Base-by-base conservation (phyloP, 1,284 basidiomycete species). In the Porphyrellus sp. region DNA sequence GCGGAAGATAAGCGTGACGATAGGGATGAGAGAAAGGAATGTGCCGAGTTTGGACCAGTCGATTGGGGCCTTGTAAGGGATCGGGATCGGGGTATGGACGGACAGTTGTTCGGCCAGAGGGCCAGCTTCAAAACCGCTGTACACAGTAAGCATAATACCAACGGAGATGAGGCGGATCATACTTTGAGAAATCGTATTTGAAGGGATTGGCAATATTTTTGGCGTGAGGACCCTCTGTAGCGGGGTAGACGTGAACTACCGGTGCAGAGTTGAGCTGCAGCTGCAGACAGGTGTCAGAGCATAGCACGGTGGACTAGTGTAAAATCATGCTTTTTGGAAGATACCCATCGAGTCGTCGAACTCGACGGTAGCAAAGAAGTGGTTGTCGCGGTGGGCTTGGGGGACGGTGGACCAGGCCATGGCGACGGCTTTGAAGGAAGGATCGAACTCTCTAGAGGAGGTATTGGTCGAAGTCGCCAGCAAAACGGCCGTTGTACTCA, bases 301-400 rank as follows among this genome's bases (percentile, higher is more conserved):
- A 20, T n/a, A 20, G 35, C 27, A 45, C n/a, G 25, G 42, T 38
- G 11, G 40, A 8, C 21, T 23, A 39, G 15, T 9, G 35, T 7
- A 6, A 21, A n/a, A 12, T n/a, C 35, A 16, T 55, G 91, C 92
- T 75, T 84, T 85, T 72, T 89, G 83, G 73, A 94, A 98, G 33
- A 93, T 77, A 4, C 74, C 71, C 52, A 82, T 79, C 3, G 82
- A 86, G 37, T 89, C 78, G 58, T 87, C 81, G 67, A 96, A 97
- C 70, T 98, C 94, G 33, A 93, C 73, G n/a, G 84, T 86, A 13
- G 85, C 94, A 65, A 97, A 98, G 79, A 97, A 93, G 70, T 96
- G 92, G 53, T 78, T 73, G 68, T 92, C 78, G 39, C 87, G 80
- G 31, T 86, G 72, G n/a, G 74, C 74, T 49, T 76, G 67, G 13